These are phyloP conservation scores for Candida ascalaphidarum DNA, from an alignment of 805 yeast genomes.

Conservation along the genomic window DNA sequence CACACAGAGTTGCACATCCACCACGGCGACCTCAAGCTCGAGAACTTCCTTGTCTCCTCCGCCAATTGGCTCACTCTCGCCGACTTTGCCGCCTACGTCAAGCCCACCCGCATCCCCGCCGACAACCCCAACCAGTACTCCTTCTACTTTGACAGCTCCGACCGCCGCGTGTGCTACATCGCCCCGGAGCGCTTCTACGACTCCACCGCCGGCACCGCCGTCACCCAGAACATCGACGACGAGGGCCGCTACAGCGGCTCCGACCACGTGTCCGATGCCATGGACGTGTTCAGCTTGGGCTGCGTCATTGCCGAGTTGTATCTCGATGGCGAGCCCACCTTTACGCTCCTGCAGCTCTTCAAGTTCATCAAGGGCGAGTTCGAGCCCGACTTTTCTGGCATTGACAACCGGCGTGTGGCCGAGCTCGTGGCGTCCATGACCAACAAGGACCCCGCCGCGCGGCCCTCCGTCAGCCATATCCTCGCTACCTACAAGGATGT, in stretches of 20 bases:
- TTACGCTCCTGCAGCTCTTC: constrained; percentile 80
- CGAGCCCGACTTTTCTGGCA: constrained; percentile 51
- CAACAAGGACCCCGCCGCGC: constrained; percentile 46
- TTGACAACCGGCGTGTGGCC: constrained; percentile 43
- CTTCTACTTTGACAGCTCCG: constrained; percentile 87
- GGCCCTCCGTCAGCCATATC: constrained; percentile 49
- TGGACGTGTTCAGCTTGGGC: constrained; percentile 80
- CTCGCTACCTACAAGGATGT: constrained; percentile 40
- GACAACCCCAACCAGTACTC: constrained; percentile 90
- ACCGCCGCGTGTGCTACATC: constrained; percentile 76
- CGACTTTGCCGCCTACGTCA: constrained; percentile 72
- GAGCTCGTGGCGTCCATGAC: constrained; percentile 59
- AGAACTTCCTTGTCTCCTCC: constrained; percentile 76
- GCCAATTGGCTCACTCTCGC: constrained; percentile 82
- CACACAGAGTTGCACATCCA: constrained; percentile 49
- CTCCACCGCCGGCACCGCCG: constrained; percentile 14
- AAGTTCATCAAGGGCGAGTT: constrained; percentile 67
- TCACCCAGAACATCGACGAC: constrained; percentile 12
- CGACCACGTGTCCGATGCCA: constrained; percentile 39
- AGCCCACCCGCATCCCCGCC: constrained; percentile 82
- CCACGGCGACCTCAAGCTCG: constrained; percentile 92
- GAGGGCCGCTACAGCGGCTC: constrained; percentile 13
- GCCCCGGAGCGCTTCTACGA: constrained; percentile 85
- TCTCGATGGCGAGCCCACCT: constrained; percentile 78
- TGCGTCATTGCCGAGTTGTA: constrained; percentile 89